Percentiles rank a stretch among this genome's conserved stretches.
Conservation (phyloP, 805 yeast genomes). For the Zygoascus tannicola region DNA sequence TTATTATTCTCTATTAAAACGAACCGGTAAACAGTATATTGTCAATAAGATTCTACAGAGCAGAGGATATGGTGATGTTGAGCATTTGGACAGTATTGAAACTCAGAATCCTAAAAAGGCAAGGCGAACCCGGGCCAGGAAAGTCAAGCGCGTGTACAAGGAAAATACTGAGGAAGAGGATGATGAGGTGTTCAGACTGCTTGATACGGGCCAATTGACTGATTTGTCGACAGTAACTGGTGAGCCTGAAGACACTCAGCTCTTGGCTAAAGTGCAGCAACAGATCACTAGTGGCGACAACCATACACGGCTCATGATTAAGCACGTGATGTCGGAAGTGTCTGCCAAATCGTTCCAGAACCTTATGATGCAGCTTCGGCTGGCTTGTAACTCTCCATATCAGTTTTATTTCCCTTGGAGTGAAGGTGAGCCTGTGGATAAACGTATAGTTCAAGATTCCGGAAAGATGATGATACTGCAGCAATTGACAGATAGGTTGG, state of each 20-base stretch:
- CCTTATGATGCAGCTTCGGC: slow-evolving; percentile 73
- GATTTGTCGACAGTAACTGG: slow-evolving; percentile 5
- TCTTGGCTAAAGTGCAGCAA: too few species aligned
- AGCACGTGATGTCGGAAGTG: slow-evolving; percentile 28
- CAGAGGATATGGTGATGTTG: slow-evolving; percentile 6
- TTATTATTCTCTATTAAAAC: slow-evolving; percentile 40
- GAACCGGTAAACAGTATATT: slow-evolving; percentile 29
- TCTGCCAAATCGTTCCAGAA: slow-evolving; percentile 48
- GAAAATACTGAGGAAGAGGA: slow-evolving; percentile 1
- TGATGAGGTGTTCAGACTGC: neutral
- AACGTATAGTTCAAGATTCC: slow-evolving; percentile 44
- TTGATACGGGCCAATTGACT: neutral
- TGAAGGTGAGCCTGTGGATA: slow-evolving; percentile 34
- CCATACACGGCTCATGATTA: slow-evolving; percentile 14
- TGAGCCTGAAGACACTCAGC: slow-evolving; percentile 28
- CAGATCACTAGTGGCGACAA: slow-evolving; percentile 9
- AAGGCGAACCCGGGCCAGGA: neutral
- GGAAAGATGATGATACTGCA: slow-evolving; percentile 66
- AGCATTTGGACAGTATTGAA: neutral
- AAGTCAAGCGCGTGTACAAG: neutral
- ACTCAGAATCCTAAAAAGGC: neutral
- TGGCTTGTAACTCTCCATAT: slow-evolving; percentile 79
- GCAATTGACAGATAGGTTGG: slow-evolving; percentile 46
- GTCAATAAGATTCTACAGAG: slow-evolving; percentile 20
- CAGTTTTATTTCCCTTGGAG: slow-evolving; percentile 71